Conservation (phyloP, 345 rosid genomes). For the Dimocarpus longan region DNA sequence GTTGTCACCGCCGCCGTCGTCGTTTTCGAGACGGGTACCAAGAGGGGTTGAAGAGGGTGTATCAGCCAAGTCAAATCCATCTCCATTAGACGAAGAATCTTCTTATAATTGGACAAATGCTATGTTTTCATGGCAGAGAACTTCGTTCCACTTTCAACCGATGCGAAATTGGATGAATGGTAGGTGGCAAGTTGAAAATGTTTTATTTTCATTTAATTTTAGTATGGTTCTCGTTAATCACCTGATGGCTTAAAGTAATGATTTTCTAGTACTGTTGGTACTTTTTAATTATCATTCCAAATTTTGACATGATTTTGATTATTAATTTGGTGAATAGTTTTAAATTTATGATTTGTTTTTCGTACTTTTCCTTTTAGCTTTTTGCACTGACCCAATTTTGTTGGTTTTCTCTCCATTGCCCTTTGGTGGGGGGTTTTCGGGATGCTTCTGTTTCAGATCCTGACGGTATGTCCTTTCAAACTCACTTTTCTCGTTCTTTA, state of each 20-base stretch:
- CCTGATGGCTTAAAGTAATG: neutral
- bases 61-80: constrained; percentile 66
- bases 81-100: constrained; percentile 16
- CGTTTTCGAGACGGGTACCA: constrained; percentile 23
- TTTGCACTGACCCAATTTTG: constrained; percentile 22
- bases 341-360: neutral
- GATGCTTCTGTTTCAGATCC: constrained; percentile 69
- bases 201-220: neutral
- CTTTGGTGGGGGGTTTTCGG: constrained; percentile 26
- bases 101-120: constrained; percentile 78
- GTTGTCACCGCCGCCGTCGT: constrained; percentile 2
- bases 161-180: constrained; percentile 96
- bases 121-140: constrained; percentile 88
- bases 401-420: constrained; percentile 22
- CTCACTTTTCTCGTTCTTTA: neutral
- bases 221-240: neutral
- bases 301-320: neutral
- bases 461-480: constrained; percentile 56
- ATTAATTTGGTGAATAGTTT: neutral
- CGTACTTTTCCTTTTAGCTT: neutral
- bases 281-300: neutral
- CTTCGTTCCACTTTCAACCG: constrained; percentile 90
- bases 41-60: constrained; percentile 63
- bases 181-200: constrained; percentile 33
- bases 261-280: neutral